phyloP scores from a whole-genome alignment of 78 protist species.

The Emiliania huxleyi region DNA sequence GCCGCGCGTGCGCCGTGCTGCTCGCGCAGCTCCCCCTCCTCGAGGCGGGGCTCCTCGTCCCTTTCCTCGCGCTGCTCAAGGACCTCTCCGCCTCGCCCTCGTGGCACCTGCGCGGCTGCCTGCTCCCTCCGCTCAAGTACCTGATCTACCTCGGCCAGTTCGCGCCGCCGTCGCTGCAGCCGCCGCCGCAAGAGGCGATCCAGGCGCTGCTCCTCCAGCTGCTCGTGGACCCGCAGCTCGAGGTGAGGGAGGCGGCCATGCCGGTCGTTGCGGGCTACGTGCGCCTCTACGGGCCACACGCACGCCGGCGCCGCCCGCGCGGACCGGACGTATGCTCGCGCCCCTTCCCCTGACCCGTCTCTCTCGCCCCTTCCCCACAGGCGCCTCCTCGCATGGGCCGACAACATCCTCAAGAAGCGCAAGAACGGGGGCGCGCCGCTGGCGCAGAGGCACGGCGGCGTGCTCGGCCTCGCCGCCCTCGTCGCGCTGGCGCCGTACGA shows the following conservation, averaged over 20 bases:
- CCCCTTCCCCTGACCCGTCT: too few species aligned
- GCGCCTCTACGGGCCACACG: not conserved
- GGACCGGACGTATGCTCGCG: too few species aligned
- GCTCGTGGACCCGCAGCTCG: not conserved
- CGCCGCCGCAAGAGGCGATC: not conserved
- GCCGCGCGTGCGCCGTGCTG: not conserved
- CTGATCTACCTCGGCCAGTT: not conserved
- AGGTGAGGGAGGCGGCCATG: not conserved
- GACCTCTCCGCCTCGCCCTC: not conserved
- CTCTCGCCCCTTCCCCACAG: not conserved
- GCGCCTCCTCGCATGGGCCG: not conserved
- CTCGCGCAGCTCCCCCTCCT: not conserved
- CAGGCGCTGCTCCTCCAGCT: not conserved
- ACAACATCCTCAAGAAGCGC: not conserved
- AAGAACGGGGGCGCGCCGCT: not conserved
- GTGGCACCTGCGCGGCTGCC: not conserved
- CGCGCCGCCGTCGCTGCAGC: not conserved
- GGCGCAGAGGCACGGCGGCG: conserved; percentile 50
- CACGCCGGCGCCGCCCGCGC: not conserved
- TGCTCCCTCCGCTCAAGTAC: not conserved
- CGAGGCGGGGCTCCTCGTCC: not conserved
- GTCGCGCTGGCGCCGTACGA: conserved; percentile 56
- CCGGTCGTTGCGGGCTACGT: not conserved
- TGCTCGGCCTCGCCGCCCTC: conserved; percentile 52
- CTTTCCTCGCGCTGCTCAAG: not conserved